These are phyloP conservation scores for Candida palmyrensis DNA, from an alignment of 805 yeast species.

Conservation along the genomic window DNA sequence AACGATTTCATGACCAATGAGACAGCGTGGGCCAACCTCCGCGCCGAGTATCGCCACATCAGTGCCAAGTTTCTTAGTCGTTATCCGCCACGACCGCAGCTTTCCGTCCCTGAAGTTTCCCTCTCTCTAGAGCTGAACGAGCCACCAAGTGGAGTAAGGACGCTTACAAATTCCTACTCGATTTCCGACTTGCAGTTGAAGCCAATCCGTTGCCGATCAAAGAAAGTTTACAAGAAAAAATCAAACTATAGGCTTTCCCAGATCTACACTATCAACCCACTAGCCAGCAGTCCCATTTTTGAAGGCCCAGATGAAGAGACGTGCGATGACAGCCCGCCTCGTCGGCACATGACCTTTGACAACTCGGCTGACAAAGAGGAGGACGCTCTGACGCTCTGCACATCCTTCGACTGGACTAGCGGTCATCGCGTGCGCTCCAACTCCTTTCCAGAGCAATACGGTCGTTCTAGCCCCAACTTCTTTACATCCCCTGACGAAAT, in stretches of 20 bases:
- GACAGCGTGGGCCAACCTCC: slow-evolving; percentile 23
- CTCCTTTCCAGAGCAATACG: slow-evolving; percentile 3
- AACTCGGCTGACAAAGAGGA: not conserved
- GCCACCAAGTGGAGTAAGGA: not conserved
- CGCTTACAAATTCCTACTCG: slow-evolving; percentile 19
- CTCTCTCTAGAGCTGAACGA: not conserved
- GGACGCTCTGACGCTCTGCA: slow-evolving; percentile 4
- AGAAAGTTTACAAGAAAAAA: slow-evolving; percentile 33
- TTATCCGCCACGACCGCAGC: no score
- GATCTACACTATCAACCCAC: slow-evolving; percentile 33
- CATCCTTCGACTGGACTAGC: not conserved
- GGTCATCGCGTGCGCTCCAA: slow-evolving; percentile 2
- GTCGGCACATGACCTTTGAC: not conserved
- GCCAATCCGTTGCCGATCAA: slow-evolving; percentile 32
- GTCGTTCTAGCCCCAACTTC: not conserved
- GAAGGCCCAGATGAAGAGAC: slow-evolving; percentile 2
- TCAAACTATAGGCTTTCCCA: slow-evolving; percentile 35
- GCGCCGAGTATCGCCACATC: slow-evolving; percentile 23
- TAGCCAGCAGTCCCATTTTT: slow-evolving; percentile 10
- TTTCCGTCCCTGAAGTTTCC: no score
- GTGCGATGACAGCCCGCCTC: slow-evolving; percentile 1
- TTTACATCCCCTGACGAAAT: slow-evolving; percentile 6
- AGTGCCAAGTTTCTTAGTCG: not conserved
- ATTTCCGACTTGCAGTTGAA: slow-evolving; percentile 32
- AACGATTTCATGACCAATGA: slow-evolving; percentile 30